Evolutionary conservation across 106 monocot species (phyloP).

Genomic region (Triglochin maritima): DNA sequence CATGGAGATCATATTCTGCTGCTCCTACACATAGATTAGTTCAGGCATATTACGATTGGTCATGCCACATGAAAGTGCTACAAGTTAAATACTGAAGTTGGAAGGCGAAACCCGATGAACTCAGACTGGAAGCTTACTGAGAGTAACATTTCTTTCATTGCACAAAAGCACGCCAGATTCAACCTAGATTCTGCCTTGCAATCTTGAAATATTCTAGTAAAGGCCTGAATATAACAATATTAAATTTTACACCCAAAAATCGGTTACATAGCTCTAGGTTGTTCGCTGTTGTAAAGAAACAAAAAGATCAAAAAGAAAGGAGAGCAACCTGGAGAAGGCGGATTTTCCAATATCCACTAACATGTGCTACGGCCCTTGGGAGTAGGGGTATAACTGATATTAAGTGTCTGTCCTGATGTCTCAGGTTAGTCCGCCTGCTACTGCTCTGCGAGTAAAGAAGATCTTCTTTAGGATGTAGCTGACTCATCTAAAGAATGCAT

Average conservation of each 20-base stretch:
- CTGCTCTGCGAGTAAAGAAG: conserved; percentile 18
- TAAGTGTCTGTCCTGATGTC: conserved; percentile 35
- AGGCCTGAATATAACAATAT: conserved; percentile 38
- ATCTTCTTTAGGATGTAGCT: neutral
- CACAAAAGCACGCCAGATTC: conserved; percentile 39
- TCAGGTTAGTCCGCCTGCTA: conserved; percentile 7
- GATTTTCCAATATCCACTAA: conserved; percentile 25
- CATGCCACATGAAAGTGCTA: neutral
- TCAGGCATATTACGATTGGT: neutral
- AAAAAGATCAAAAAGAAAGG: too few relatives aligned
- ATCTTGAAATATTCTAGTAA: conserved; percentile 54
- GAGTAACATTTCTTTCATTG: conserved; percentile 53
- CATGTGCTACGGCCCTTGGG: conserved; percentile 34
- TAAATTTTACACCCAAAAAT: too few relatives aligned
- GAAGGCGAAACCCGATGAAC: neutral
- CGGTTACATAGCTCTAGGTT: too few relatives aligned
- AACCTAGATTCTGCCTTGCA: conserved; percentile 62
- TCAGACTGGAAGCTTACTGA: conserved; percentile 38
- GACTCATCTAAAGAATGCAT: too few relatives aligned
- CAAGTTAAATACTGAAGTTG: neutral
- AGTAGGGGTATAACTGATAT: conserved; percentile 30
- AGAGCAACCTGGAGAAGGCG: conserved; percentile 40
- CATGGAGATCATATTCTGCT: neutral
- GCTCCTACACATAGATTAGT: conserved; percentile 12
- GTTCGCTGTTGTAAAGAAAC: neutral